These are phyloP conservation scores for Hypoxylon intermedium DNA, from an alignment of 495 filamentous ascomycete genomes.

Conservation along the genomic window DNA sequence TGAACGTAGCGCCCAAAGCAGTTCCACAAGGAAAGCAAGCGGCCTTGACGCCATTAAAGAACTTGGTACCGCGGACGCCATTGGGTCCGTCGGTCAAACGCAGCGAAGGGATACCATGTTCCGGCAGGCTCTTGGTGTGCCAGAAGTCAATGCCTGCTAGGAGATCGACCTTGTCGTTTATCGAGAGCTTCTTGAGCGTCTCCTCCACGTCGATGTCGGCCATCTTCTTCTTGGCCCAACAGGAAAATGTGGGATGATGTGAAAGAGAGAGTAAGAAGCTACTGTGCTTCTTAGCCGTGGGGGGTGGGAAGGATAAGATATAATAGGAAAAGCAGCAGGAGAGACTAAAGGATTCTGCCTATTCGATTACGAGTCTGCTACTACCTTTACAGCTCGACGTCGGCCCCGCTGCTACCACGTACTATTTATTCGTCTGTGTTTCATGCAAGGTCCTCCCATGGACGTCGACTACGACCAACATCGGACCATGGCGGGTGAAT, in stretches of 20 bases:
- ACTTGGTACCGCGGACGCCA: constrained; percentile 74
- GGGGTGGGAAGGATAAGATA: background rate
- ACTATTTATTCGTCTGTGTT: constrained; percentile 1
- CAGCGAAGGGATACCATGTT: constrained; percentile 65
- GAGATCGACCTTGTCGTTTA: constrained; percentile 68
- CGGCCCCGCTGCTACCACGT: constrained; percentile 20
- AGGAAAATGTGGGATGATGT: background rate
- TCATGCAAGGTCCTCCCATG: constrained; percentile 21
- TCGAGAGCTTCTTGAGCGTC: constrained; percentile 65
- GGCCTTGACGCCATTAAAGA: constrained; percentile 72
- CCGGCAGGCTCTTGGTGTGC: constrained; percentile 66
- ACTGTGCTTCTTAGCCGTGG: background rate
- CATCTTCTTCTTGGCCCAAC: constrained; percentile 47
- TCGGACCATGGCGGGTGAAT: constrained; percentile 22
- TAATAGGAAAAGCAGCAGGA: background rate
- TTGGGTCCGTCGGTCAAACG: constrained; percentile 79
- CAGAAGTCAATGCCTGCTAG: constrained; percentile 70
- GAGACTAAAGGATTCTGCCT: background rate
- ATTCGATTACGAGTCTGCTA: constrained; percentile 8
- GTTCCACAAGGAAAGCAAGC: constrained; percentile 75
- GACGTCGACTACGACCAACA: constrained; percentile 4
- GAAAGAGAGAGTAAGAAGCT: background rate
- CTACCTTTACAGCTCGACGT: constrained; percentile 22
- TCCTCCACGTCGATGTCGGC: constrained; percentile 67
- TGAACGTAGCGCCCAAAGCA: constrained; percentile 75